These are phyloP conservation scores for Tympanopsis confertula DNA, from an alignment of 2,329 filamentous ascomycete genomes.

Conservation along the genomic window DNA sequence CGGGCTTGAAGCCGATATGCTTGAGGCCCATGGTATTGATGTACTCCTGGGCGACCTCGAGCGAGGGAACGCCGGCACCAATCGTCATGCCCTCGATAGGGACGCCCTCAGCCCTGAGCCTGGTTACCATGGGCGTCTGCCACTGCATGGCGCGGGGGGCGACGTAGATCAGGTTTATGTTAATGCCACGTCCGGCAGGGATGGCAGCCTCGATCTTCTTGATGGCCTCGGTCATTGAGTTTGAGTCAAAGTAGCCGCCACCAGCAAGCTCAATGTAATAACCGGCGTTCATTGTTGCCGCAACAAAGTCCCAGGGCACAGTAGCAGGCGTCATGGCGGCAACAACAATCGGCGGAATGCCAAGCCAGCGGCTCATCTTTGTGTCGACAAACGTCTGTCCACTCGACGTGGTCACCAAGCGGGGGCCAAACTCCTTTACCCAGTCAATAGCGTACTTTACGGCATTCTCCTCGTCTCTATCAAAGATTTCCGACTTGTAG, in stretches of 20 bases:
- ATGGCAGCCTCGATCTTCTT: constrained; percentile 76
- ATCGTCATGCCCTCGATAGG: constrained; percentile 88
- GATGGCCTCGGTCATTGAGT: constrained; percentile 72
- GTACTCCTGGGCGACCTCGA: constrained; percentile 86
- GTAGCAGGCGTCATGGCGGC: constrained; percentile 90
- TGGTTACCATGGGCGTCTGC: constrained; percentile 77
- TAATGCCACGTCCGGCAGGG: constrained; percentile 76
- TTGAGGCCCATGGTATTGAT: constrained; percentile 86
- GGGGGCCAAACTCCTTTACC: constrained; percentile 95
- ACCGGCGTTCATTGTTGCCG: constrained; percentile 87
- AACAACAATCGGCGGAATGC: constrained; percentile 77
- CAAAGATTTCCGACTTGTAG: constrained; percentile 96
- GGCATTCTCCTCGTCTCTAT: constrained; percentile 87
- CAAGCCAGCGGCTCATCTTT: constrained; percentile 82
- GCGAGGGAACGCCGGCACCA: constrained; percentile 83
- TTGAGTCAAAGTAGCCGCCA: constrained; percentile 78
- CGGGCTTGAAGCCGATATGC: constrained; percentile 90
- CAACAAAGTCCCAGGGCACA: constrained; percentile 82
- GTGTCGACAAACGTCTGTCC: constrained; percentile 91
- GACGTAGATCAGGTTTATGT: constrained; percentile 83
- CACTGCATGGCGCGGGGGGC: constrained; percentile 81
- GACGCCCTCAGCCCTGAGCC: constrained; percentile 72
- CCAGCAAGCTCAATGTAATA: constrained; percentile 86
- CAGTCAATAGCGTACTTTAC: constrained; percentile 93
- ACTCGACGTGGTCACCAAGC: constrained; percentile 75